These are phyloP conservation scores for Lotus japonicus DNA, from an alignment of 306 rosid genomes.

Conservation along the genomic window DNA sequence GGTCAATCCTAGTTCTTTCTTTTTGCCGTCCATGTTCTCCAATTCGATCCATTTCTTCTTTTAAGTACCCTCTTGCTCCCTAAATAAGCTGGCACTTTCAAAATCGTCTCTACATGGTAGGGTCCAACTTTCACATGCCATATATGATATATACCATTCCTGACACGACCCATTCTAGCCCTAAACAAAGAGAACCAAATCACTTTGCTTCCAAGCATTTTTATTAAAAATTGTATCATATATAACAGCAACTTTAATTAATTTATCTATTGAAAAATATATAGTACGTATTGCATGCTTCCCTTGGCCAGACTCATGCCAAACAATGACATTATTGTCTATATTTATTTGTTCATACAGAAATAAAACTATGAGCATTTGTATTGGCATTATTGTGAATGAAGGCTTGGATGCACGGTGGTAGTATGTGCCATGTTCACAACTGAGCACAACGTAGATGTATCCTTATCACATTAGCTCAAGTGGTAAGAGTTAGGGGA, in stretches of 20 bases:
- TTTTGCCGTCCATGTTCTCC: background rate
- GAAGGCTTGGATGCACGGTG: too few species aligned
- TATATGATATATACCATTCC: background rate
- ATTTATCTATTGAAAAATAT: background rate
- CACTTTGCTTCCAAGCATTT: background rate
- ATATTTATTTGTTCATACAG: too few species aligned
- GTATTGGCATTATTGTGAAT: too few species aligned
- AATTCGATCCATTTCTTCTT: background rate
- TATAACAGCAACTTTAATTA: background rate
- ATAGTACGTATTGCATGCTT: too few species aligned
- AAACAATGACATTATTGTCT: background rate
- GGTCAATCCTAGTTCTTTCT: background rate
- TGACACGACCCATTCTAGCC: background rate
- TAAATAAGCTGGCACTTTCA: slow-evolving; percentile 10
- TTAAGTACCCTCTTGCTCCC: background rate
- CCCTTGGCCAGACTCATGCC: too few species aligned
- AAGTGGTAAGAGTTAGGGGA: too few species aligned
- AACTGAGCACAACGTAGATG: too few species aligned
- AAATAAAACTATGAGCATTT: too few species aligned
- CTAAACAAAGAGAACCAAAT: background rate
- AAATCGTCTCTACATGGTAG: background rate
- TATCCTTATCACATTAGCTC: too few species aligned
- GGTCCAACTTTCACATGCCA: slow-evolving; percentile 21
- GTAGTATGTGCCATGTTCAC: too few species aligned
- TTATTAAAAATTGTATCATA: background rate